These are phyloP conservation scores for Cytospora piceae DNA, from an alignment of 2,329 filamentous ascomycete species.

Conservation along the genomic window DNA sequence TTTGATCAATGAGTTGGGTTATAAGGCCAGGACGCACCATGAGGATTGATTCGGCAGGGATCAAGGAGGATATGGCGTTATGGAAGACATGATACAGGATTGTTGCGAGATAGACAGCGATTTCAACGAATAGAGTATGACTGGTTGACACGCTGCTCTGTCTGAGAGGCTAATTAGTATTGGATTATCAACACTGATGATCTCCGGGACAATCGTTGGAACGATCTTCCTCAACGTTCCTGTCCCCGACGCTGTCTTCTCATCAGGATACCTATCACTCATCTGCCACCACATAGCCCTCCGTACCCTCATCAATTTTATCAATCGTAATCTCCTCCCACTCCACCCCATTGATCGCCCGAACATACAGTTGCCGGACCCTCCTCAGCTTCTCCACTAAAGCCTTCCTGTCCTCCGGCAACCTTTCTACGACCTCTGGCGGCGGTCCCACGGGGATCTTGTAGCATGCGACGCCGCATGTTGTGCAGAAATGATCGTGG, in stretches of 20 bases:
- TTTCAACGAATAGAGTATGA: not conserved
- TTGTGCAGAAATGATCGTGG: slow-evolving; percentile 35
- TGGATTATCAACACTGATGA: too few species aligned
- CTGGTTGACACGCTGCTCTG: not conserved
- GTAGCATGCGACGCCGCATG: slow-evolving; percentile 39
- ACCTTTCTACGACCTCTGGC: slow-evolving; percentile 35
- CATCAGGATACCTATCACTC: not conserved
- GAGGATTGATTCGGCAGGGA: not conserved
- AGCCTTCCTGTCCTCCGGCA: slow-evolving; percentile 35
- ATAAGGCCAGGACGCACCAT: slow-evolving; percentile 17
- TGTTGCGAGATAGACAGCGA: not conserved
- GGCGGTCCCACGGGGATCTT: slow-evolving; percentile 38
- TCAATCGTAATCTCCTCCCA: slow-evolving; percentile 30
- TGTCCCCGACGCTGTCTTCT: not conserved
- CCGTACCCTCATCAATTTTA: slow-evolving; percentile 36
- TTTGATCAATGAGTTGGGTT: slow-evolving; percentile 34
- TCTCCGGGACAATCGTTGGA: not conserved
- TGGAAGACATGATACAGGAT: not conserved
- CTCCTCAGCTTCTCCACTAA: slow-evolving; percentile 29
- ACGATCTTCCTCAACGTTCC: not conserved
- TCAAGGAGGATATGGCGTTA: not conserved
- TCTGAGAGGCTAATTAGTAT: not conserved
- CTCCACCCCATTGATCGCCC: slow-evolving; percentile 25
- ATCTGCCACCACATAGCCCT: slow-evolving; percentile 32
- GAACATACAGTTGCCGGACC: slow-evolving; percentile 25